Base-by-base conservation (phyloP, 2,329 filamentous ascomycete species). In the Aspergillus piperis region DNA sequence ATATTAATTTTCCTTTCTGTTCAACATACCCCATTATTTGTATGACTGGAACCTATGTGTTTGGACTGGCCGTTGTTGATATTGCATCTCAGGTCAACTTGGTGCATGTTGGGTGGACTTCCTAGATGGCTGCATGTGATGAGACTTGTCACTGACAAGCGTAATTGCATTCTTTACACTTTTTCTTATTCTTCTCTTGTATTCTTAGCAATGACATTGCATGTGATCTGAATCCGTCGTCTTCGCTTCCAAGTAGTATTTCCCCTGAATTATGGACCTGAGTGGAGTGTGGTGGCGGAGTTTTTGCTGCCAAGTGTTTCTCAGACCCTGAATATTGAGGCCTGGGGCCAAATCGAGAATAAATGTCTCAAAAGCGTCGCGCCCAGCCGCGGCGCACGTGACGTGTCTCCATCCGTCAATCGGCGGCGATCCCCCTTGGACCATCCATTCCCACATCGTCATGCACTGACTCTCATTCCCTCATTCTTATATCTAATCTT, bases 381-480 rank as follows among this genome's bases (percentile, higher is more conserved):
- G 36, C 30, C n/a, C 25, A 39, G 30, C 52, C 38, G 52, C 52
- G 8, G 39, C 38, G 7, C 53, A 55, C 53, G 53, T 55, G 53
- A 55, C 41, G 23, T 19, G 51, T 39, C 39, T 36, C 32, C 36
- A 41, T 39, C 39, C n/a, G 23, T 44, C 32, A 36, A 36, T 36
- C 36, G 25, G 39, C 53, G 53, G 52, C 25, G 53, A 55, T 44
- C 53, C 25, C 53, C 53, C 53, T 30, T 55, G 25, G 53, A 27
- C 11, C 36, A 23, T 52, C 38, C 52, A 54, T 25, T 32, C n/a
- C 8, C 52, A 30, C 38, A 30, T 54, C 38, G 32, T 27, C 51
- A 39, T 25, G 38, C 32, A 25, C 21, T 53, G 51, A 41, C 51
- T 23, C 51, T n/a, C 25, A 23, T 42, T 53, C 36, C 32, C 25